Percentiles rank a stretch among this genome's conserved stretches.
Evolutionary conservation across 139 green algal genomes (phyloP).

Genomic region (Astrephomene gubernaculifera): DNA sequence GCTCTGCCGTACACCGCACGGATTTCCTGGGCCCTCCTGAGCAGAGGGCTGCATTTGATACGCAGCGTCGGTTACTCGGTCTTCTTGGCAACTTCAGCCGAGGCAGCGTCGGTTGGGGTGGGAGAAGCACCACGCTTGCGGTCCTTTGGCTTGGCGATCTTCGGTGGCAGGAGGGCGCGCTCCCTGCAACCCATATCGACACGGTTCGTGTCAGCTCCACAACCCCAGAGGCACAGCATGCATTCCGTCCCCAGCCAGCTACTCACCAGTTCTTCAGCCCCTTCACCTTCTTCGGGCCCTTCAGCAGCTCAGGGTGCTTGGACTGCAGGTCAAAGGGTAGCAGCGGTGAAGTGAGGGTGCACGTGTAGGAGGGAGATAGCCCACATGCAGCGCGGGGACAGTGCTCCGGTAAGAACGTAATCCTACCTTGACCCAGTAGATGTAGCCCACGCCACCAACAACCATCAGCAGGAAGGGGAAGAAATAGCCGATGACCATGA

Average conservation of each 20-base stretch:
- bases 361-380: too few species aligned
- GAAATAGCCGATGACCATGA: constrained; percentile 10
- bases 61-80: not conserved
- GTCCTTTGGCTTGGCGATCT: constrained; percentile 10
- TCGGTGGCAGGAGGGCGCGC: constrained; percentile 11
- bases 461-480: constrained; percentile 24
- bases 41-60: too few species aligned
- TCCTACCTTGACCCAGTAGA: constrained; percentile 18
- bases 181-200: not conserved
- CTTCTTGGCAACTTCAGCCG: constrained; percentile 30
- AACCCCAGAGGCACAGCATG: not conserved
- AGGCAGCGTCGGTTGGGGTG: not conserved
- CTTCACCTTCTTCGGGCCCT: constrained; percentile 41
- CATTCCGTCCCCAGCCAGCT: not conserved
- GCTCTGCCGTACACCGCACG: too few species aligned
- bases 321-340: not conserved
- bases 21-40: too few species aligned
- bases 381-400: too few species aligned
- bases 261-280: constrained; percentile 38
- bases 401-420: not conserved
- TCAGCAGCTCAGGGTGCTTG: constrained; percentile 24
- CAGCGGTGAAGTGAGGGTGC: too few species aligned
- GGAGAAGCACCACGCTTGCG: not conserved
- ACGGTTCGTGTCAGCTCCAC: not conserved
- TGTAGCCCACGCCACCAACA: not conserved